A percentile compares a stretch with the other conserved stretches of the same genome.
These are phyloP conservation scores for Cryptococcus wingfieldii DNA, from an alignment of 1,284 basidiomycete genomes.

Conservation along the genomic window DNA sequence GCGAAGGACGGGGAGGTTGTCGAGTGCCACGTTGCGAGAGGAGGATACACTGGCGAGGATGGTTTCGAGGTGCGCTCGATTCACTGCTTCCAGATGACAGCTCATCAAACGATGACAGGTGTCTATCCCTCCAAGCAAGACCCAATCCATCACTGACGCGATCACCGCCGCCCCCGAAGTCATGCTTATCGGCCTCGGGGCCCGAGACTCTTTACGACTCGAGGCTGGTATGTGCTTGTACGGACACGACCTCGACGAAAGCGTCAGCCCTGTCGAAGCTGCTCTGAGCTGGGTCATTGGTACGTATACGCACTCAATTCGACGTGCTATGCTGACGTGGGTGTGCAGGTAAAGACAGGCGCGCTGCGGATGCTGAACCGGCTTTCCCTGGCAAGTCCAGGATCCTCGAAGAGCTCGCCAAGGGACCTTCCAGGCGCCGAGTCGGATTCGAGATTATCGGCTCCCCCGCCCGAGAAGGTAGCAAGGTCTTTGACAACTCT, in stretches of 20 bases:
- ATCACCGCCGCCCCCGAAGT: constrained; percentile 64
- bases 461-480: constrained; percentile 84
- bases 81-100: not conserved
- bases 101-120: constrained; percentile 56
- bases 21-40: constrained; percentile 86
- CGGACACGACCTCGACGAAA: constrained; percentile 88
- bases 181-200: constrained; percentile 83
- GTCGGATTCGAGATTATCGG: constrained; percentile 81
- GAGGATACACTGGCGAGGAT: constrained; percentile 98
- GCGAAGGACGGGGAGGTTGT: constrained; percentile 52
- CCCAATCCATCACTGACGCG: constrained; percentile 66
- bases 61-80: constrained; percentile 74
- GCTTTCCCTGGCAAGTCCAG: constrained; percentile 78
- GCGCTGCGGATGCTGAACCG: constrained; percentile 50
- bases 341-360: constrained; percentile 68
- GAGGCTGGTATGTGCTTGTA: constrained; percentile 99
- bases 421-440: constrained; percentile 71
- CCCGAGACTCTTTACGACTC: constrained; percentile 85
- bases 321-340: not conserved
- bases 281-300: constrained; percentile 90
- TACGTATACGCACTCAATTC: constrained; percentile 40
- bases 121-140: constrained; percentile 76
- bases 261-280: constrained; percentile 81
- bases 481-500: constrained; percentile 63
- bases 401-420: constrained; percentile 75